Evolutionary conservation across 2,329 filamentous ascomycete genomes (phyloP), one percentile per base, ranked within the genome.

Genomic region (Peltaster fructicola): DNA sequence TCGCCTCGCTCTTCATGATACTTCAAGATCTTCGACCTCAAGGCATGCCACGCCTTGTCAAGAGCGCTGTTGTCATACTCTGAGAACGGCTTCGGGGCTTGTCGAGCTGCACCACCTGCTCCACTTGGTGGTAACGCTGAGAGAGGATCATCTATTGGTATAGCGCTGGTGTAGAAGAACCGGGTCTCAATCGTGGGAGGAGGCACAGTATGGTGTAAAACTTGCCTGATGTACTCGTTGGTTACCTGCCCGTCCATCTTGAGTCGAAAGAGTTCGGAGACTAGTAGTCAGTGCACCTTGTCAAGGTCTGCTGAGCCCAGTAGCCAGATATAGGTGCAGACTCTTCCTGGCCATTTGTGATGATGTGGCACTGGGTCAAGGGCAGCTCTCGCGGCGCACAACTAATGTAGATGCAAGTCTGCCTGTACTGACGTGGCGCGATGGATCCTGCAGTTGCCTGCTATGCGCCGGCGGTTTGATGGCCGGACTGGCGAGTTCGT

Each of bases 161-260:
- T 33, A 5, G 41, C 38, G 6, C 40, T 44, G 19, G 45, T 41
- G 26, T 52, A 51, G 41, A 52, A 52, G 38, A 48, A 52, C 17
- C 48, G 39, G 14, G 44, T 46, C 12, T 38, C 27, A 12, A 49
- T 34, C 2, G 48, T 37, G 6, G 49, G 48, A 15, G 49, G 48
- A 8, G 45, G 32, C 20, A 48, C 43, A 23, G 36, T 31, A 15
- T 45, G 38, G 33, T 58, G 54, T 14, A 58, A 42, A 13, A 57
- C 45, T 33, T 57, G 48, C 24, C 56, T 49, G 23, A 56, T 53
- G 39, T 57, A 59, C 31, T 51, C 48, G 33, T 55, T 56, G 17
- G 53, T 42, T 15, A 33, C 26, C 18, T 30, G 19, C 20, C 26
- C 23, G 11, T n/a, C n/a, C n/a, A n/a, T n/a, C n/a, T n/a, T n/a